Percentiles rank a stretch among this genome's conserved stretches.
Evolutionary conservation across 371 early-diverging fungal species (phyloP).

Genomic region (Mucor irregularis): DNA sequence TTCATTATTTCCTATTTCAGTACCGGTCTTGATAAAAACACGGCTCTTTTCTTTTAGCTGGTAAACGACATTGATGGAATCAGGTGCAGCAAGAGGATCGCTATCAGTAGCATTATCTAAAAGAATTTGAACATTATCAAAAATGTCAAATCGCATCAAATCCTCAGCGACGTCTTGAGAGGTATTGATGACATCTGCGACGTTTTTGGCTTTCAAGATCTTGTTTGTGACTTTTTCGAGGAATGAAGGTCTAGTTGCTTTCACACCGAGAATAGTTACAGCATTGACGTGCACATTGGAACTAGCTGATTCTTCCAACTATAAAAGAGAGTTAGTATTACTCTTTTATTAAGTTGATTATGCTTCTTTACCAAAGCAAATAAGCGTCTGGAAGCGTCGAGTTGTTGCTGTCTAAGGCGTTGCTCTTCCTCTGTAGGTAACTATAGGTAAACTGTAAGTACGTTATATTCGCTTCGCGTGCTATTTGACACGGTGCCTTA

Average conservation of each 20-base stretch:
- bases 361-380: constrained; percentile 30
- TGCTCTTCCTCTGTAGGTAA: constrained; percentile 13
- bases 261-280: constrained; percentile 48
- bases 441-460: too few species aligned
- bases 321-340: not conserved
- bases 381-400: constrained; percentile 32
- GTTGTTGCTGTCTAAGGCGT: constrained; percentile 12
- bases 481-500: too few species aligned
- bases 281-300: constrained; percentile 53
- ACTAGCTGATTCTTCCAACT: constrained; percentile 39
- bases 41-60: constrained; percentile 71
- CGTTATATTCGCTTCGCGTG: too few species aligned
- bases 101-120: constrained; percentile 63
- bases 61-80: constrained; percentile 68
- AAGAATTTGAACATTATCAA: constrained; percentile 60
- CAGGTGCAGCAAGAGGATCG: constrained; percentile 51
- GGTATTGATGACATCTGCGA: constrained; percentile 67
- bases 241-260: constrained; percentile 49
- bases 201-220: constrained; percentile 51
- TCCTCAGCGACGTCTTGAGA: constrained; percentile 65
- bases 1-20: constrained; percentile 82
- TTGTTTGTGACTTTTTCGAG: constrained; percentile 43
- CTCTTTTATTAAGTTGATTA: not conserved
- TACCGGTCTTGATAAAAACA: constrained; percentile 76
- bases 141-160: constrained; percentile 74